These are phyloP conservation scores for Trichoderma sp. DNA, from an alignment of 2,329 filamentous ascomycete species.

Conservation along the genomic window DNA sequence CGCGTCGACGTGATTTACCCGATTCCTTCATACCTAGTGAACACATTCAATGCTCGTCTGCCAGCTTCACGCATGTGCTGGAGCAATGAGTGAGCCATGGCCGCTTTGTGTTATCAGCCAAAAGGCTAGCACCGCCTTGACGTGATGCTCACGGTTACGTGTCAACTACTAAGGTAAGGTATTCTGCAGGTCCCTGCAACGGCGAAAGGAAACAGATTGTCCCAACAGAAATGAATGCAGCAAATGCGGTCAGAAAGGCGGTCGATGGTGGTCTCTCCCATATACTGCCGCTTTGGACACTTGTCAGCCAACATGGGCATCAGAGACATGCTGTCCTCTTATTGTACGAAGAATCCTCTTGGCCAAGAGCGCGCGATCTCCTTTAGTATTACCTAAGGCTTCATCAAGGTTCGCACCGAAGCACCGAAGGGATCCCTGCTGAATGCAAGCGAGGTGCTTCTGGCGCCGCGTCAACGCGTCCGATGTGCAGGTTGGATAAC, in stretches of 20 bases:
- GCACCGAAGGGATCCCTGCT: neutral
- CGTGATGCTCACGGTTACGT: neutral
- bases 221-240: conserved; percentile 12
- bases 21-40: neutral
- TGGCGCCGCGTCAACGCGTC: too few relatives aligned
- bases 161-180: too few relatives aligned
- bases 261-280: conserved; percentile 21
- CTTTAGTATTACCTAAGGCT: neutral
- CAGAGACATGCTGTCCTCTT: too few relatives aligned
- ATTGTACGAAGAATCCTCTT: neutral
- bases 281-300: neutral
- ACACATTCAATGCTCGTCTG: neutral
- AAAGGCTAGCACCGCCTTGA: neutral
- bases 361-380: neutral
- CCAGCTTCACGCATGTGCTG: neutral
- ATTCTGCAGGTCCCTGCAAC: neutral
- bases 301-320: conserved; percentile 4
- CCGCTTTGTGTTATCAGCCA: neutral
- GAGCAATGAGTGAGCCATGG: neutral
- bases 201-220: too few relatives aligned
- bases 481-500: neutral
- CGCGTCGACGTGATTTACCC: neutral
- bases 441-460: neutral
- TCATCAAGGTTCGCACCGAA: conserved; percentile 4
- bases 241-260: conserved; percentile 25